Evolutionary conservation across 352 stramenopile genomes (phyloP), one percentile per base, ranked within the genome.

Genomic region (Globisporangium middletonii): DNA sequence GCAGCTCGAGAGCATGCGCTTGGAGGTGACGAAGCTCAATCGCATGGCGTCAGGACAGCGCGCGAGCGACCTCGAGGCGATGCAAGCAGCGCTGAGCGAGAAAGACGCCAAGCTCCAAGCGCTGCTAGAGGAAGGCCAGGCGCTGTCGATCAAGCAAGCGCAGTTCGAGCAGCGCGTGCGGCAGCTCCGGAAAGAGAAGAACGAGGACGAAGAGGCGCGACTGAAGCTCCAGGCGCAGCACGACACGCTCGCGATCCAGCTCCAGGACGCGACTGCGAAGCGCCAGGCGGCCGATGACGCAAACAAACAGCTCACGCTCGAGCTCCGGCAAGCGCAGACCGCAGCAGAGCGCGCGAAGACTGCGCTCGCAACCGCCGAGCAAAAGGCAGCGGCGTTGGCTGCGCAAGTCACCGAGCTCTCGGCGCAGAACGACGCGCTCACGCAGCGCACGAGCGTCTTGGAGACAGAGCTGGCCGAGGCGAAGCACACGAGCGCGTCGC

Each of bases 61-160:
- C 33, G 72, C 73, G 12, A 63, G n/a, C 38, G 77, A 89, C 19
- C 50, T 91, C 3, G 65, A 77, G 23, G 67, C 75, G 8, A 56
- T 94, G 50, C 83, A 94, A 53, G 47, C 75, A 28, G 83, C 82
- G 3, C 50, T 94, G 26, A 64, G 60, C 2, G 81, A 91, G 46
- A 94, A 94, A 55, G 83, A 94, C 43, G 68, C 76, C 30, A 85
- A 88, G 60, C 59, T 94, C 4, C 72, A 75, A 59, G 77, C 67
- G 6, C 55, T 94, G 16, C 53, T 94, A 4, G 79, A 88, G 26
- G 83, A 94, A 72, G 83, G 83, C 0, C 75, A 92, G 38, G 69
- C 81, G 5, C 65, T 94, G 1, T 92, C 81, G 1, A 68, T 92
- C 11, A 94, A 94, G 65, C 77, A 90, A 52, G 72, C 77, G 16